Evolutionary conservation across 805 yeast species (phyloP), one percentile per base, ranked within the genome.

Genomic region (Candida michaelii): DNA sequence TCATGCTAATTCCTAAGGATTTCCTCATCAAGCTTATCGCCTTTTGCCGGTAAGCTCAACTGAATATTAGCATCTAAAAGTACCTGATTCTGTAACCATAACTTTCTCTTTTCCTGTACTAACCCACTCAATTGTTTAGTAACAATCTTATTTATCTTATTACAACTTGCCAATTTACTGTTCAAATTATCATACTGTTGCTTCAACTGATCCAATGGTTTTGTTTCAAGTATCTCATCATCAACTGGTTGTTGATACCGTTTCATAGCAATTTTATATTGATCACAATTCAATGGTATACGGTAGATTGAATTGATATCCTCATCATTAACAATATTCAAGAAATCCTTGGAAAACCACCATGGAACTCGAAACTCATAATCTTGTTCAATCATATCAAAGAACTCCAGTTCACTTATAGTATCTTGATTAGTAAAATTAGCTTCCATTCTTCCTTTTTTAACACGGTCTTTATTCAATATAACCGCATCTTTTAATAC

Each of bases 31-130:
- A 23, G 29, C 12, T 39, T 31, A 40, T 49, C 53, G 3, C 41
- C 30, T 5, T 42, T 34, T 1, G 30, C 12, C 2, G 69, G 72
- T 18, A 70, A 52, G 1, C 71, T 76, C 8, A 65, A 39, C 29
- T 54, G 45, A 19, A 73, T 56, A 40, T 70, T 72, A 4, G 73
- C 70, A 41, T 75, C 75, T 18, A 76, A 48, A 13, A 76, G 51
- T 9, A 64, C 43, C 45, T 76, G 79, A 41, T 71, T 76, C 5
- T 58, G 49, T 5, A 59, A 42, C 73, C 74, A 74, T 19, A 71
- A 45, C 27, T 60, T 54, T 27, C 78, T 59, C 32, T 65, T 65
- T 30, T 61, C 58, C 32, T 58, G 51, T 11, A 64, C 43, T 1
- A 59, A 47, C 1, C 40, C 38, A 5, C 46, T 47, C 24, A 74